Percentiles rank a stretch among this genome's conserved stretches.
phyloP scores from a whole-genome alignment of 225 moss, liverwort and hornwort genomes.

The Neckera pumila region DNA sequence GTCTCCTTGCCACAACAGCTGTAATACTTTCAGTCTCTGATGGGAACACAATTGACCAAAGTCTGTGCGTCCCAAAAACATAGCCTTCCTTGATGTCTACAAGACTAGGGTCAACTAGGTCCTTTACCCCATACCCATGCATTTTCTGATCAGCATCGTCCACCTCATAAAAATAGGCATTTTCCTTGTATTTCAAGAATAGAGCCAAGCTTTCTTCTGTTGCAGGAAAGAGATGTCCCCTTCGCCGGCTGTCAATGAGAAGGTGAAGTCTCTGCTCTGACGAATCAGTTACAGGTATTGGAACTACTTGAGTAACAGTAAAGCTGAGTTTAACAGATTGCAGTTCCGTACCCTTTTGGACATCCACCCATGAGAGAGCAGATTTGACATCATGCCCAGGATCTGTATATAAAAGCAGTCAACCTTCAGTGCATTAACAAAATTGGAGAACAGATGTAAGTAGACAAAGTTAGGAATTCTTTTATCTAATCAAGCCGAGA shows the following conservation, averaged over 20 bases:
- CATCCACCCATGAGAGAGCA: conserved; percentile 80
- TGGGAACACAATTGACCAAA: conserved; percentile 88
- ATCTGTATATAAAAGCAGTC: conserved; percentile 12
- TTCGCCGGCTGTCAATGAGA: conserved; percentile 51
- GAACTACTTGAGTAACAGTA: conserved; percentile 49
- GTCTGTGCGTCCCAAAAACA: conserved; percentile 53
- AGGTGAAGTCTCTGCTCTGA: conserved; percentile 85
- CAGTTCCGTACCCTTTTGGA: conserved; percentile 50
- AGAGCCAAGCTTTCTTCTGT: conserved; percentile 71
- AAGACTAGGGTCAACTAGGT: conserved; percentile 16
- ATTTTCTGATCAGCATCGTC: conserved; percentile 71
- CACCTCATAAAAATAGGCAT: conserved; percentile 66
- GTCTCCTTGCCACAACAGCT: conserved; percentile 61
- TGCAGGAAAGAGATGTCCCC: conserved; percentile 68
- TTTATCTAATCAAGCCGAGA: not conserved
- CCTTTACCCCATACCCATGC: conserved; percentile 59
- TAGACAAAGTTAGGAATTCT: not conserved
- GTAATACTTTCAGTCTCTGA: conserved; percentile 74
- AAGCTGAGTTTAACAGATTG: conserved; percentile 54
- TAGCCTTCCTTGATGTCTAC: conserved; percentile 47
- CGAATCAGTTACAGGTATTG: conserved; percentile 65
- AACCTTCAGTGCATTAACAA: not conserved
- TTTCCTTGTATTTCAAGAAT: conserved; percentile 43
- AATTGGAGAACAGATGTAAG: not conserved
- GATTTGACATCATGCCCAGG: conserved; percentile 34